Evolutionary conservation across 257 asterid genomes (phyloP), one percentile per base, ranked within the genome.

Genomic region (Nicotiana paniculata): DNA sequence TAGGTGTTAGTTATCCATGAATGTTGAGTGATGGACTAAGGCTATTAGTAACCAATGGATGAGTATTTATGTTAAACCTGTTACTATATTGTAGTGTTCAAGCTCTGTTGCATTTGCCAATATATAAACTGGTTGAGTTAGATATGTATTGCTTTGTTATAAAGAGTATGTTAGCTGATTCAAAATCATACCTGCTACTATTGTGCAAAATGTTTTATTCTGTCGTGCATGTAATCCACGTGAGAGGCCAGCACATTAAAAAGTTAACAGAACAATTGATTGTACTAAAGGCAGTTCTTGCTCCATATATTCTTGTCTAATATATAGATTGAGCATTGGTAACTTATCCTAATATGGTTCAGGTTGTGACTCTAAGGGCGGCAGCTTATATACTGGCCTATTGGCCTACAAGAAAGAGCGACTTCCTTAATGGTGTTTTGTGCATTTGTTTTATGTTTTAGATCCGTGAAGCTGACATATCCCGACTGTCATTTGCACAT

Each of bases 401-500:
- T 74, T 13, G 24, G 43, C 79, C 24, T 61, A 13, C 62, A 21
- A 18, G 55, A 35, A 77, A 53, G 39, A 53, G 6, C 6, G 4
- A n/a, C 21, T 77, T 54, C 74, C 75, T 70, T 18, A 43, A 46
- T 80, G 69, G 68, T 63, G 86, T 65, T 4, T 54, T 77, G 72
- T 79, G 74, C 58, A 59, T 58, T 77, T 81, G 68, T 69, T 82
- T 67, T 83, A 15, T 89, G 85, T 77, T 81, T 86, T 48, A 96
- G 99, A 92, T 96, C 85, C 99, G 99, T 37, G 99, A 96, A 90
- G 98, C 99, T 82, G 99, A 96, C 87, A 95, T 96, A 82, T 93
- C 98, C 65, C 91, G 98, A 61, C 89, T 96, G 63, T 96, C 99
- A 68, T 96, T 96, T 72, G 98, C 99, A 2, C 94, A 94, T 90